These are phyloP conservation scores for Colletotrichum magnum DNA, from an alignment of 2,329 filamentous ascomycete species.

Conservation along the genomic window DNA sequence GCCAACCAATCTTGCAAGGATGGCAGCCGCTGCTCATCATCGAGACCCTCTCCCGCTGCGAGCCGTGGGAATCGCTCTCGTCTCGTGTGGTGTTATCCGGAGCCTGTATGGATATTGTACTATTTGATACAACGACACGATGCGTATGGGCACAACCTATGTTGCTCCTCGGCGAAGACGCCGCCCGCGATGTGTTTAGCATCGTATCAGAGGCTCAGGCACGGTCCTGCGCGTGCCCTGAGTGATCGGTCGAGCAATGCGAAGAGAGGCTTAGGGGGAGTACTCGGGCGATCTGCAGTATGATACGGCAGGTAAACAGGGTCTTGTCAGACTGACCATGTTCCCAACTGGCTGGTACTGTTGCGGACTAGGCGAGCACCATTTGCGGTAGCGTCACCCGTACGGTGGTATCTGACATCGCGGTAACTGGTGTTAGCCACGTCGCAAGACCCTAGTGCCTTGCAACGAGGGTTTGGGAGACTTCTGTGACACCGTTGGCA, in stretches of 20 bases:
- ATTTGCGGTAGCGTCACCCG: constrained; percentile 32
- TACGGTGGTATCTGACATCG: constrained; percentile 16
- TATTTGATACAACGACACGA: too few relatives aligned
- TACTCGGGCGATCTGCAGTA: constrained; percentile 27
- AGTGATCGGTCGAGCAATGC: background rate
- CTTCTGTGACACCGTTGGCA: constrained; percentile 28
- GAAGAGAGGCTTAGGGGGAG: constrained; percentile 5
- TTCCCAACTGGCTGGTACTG: constrained; percentile 37
- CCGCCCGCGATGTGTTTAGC: background rate
- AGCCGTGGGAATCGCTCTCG: background rate
- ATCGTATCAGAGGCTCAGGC: background rate
- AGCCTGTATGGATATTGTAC: too few relatives aligned
- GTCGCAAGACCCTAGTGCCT: constrained; percentile 12
- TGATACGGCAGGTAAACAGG: constrained; percentile 29
- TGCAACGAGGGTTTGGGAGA: background rate
- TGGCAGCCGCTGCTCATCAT: constrained; percentile 4
- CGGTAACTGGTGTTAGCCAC: background rate
- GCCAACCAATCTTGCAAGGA: constrained; percentile 34
- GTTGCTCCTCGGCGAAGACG: too few relatives aligned
- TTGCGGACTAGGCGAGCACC: constrained; percentile 26
- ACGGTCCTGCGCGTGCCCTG: background rate
- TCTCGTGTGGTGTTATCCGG: too few relatives aligned
- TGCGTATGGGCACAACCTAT: too few relatives aligned
- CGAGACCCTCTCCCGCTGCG: constrained; percentile 22
- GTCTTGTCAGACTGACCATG: constrained; percentile 20